Percentiles rank a stretch among this genome's conserved stretches.
phyloP scores from a whole-genome alignment of 257 asterid species.

The Salvia rosmarinus region DNA sequence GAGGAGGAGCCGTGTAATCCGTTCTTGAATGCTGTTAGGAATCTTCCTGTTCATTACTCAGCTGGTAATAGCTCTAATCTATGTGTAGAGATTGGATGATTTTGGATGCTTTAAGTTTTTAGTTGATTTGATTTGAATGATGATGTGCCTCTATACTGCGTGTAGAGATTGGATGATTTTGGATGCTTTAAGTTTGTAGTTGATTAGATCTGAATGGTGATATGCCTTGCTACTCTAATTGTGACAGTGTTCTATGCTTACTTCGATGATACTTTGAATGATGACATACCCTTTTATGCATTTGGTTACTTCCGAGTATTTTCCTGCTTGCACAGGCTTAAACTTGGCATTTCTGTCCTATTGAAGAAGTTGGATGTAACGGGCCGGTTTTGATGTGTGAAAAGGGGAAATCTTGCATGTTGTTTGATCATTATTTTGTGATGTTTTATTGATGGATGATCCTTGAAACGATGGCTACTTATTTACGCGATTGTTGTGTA shows the following conservation, averaged over 20 bases:
- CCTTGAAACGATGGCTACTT: neutral
- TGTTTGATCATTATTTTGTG: neutral
- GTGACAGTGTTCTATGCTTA: neutral
- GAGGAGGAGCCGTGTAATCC: slow-evolving; percentile 48
- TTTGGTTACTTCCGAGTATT: slow-evolving; percentile 8
- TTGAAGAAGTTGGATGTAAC: neutral
- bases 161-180: slow-evolving; percentile 17
- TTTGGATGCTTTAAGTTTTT: slow-evolving; percentile 17
- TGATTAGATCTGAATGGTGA: neutral
- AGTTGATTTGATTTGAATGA: neutral
- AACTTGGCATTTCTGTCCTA: neutral
- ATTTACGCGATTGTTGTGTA: slow-evolving; percentile 14
- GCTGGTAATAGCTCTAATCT: slow-evolving; percentile 54
- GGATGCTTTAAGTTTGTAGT: slow-evolving; percentile 17
- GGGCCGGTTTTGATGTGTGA: neutral
- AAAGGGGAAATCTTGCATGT: neutral
- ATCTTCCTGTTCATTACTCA: slow-evolving; percentile 57
- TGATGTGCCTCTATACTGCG: slow-evolving; percentile 9
- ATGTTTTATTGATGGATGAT: neutral
- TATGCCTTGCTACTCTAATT: neutral
- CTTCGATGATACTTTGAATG: too few species aligned
- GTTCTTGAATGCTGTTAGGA: slow-evolving; percentile 58
- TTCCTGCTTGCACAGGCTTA: neutral
- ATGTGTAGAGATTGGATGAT: slow-evolving; percentile 16
- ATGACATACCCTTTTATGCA: neutral